Base-by-base conservation (phyloP, 2,329 filamentous ascomycete genomes). In the Coniochaeta sp. region DNA sequence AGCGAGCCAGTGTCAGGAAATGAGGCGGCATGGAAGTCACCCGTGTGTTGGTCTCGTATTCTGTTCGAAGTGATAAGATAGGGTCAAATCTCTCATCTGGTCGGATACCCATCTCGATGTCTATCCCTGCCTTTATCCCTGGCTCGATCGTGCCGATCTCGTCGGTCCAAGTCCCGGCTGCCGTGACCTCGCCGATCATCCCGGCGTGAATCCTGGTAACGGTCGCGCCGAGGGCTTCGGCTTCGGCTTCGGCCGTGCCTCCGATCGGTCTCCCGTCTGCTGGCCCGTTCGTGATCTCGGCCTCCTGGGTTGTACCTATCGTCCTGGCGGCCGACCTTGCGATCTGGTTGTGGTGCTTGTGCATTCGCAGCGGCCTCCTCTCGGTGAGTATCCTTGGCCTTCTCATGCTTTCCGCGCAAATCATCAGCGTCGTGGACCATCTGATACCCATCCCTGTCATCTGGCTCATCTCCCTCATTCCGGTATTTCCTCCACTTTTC, bases 401-500 rank as follows among this genome's bases (percentile, higher is more conserved):
- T 75, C 58, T 76, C 75, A 56, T 82, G 76, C 28, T 78, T 76
- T 26, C 78, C 79, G 58, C 79, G 80, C 73, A 89, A 81, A 62
- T 90, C 87, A 58, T 89, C 83, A 59, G 89, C 86, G 62, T 91
- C 89, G 70, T 96, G 90, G 0, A 96, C 87, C 85, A 96, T 92
- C 59, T 84, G 82, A 70, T 96, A 96, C 26, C 81, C 78, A 58
- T 81, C 73, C 9, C 72, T 73, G 2, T 72, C 67, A 14, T 72
- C 65, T 19, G 34, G n/a, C 9, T 70, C 70, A 5, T 63, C 71
- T 60, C 74, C 72, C 38, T 87, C 82, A n/a, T 85, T 84, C 63
- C 91, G 84, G 71, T 98, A 99, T 68, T 98, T 95, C 61, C 89
- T 85, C 75, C 90, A 89, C 80, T 92, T 95, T 76, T 98, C 93